Percentiles rank a stretch among this genome's conserved stretches.
These are phyloP conservation scores for Quercus variabilis DNA, from an alignment of 306 rosid species.

Conservation along the genomic window DNA sequence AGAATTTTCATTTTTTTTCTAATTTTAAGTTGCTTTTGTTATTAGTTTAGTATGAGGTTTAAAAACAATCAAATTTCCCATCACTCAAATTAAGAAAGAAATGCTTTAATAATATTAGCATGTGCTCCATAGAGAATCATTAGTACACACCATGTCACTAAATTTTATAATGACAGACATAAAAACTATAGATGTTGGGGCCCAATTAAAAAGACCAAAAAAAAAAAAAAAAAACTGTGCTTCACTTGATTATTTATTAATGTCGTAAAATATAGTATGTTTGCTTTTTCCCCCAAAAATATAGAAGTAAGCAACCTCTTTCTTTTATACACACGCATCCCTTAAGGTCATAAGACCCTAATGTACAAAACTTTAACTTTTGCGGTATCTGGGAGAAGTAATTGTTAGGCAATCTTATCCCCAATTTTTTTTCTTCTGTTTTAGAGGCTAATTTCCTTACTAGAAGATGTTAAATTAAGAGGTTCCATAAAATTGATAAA, in stretches of 20 bases:
- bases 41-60: background rate
- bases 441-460: no score
- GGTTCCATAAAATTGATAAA: background rate
- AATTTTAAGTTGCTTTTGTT: background rate
- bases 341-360: no score
- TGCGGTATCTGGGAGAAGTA: no score
- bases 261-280: background rate
- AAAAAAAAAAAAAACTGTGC: slow-evolving; percentile 4
- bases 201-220: background rate
- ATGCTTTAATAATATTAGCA: background rate
- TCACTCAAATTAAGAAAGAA: slow-evolving; percentile 29
- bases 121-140: background rate
- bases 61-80: slow-evolving; percentile 27
- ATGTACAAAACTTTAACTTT: background rate
- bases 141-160: background rate
- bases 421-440: no score
- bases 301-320: background rate
- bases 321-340: no score
- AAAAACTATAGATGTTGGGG: slow-evolving; percentile 35
- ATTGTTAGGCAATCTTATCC: no score
- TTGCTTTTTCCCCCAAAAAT: background rate
- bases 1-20: background rate
- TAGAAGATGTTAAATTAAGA: background rate
- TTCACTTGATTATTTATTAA: slow-evolving; percentile 6
- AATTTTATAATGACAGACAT: slow-evolving; percentile 26